These are phyloP conservation scores for Salmacisia buchloeana DNA, from an alignment of 1,284 basidiomycete genomes.

Conservation along the genomic window DNA sequence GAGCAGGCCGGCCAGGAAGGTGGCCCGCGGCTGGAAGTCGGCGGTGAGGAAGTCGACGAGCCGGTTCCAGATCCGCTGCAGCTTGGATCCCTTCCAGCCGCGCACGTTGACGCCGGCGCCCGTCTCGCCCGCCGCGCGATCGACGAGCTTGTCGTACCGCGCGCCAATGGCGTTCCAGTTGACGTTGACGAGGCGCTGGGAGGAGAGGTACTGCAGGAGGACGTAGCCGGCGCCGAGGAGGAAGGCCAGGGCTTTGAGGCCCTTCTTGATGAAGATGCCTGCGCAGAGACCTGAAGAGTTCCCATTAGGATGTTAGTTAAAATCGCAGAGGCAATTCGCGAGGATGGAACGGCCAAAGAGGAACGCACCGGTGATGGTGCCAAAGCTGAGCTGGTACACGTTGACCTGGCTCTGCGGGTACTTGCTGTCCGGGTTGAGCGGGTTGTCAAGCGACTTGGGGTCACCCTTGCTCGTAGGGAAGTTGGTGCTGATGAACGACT, in stretches of 20 bases:
- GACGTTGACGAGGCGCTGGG: constrained; percentile 61
- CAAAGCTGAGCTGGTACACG: constrained; percentile 77
- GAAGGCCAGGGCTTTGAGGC: constrained; percentile 75
- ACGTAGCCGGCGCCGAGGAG: constrained; percentile 60
- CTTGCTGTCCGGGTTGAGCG: constrained; percentile 2
- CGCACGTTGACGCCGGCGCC: background rate
- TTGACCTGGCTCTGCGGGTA: constrained; percentile 65
- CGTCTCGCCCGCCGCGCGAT: constrained; percentile 57
- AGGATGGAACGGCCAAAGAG: background rate
- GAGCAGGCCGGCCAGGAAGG: constrained; percentile 55
- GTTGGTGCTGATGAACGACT: background rate
- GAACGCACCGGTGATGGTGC: constrained; percentile 61
- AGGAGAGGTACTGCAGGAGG: constrained; percentile 44
- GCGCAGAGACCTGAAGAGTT: constrained; percentile 67
- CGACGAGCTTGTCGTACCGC: constrained; percentile 68
- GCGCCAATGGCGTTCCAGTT: constrained; percentile 65
- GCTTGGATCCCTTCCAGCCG: constrained; percentile 30
- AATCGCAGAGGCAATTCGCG: constrained; percentile 14
- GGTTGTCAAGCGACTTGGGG: background rate
- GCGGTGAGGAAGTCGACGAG: constrained; percentile 79
- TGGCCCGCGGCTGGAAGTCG: constrained; percentile 72
- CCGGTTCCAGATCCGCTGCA: constrained; percentile 62
- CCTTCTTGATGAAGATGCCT: constrained; percentile 90
- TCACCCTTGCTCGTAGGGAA: background rate
- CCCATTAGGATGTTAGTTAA: background rate